These are phyloP conservation scores for Lavandula angustifolia DNA, from an alignment of 257 asterid species.

Conservation along the genomic window DNA sequence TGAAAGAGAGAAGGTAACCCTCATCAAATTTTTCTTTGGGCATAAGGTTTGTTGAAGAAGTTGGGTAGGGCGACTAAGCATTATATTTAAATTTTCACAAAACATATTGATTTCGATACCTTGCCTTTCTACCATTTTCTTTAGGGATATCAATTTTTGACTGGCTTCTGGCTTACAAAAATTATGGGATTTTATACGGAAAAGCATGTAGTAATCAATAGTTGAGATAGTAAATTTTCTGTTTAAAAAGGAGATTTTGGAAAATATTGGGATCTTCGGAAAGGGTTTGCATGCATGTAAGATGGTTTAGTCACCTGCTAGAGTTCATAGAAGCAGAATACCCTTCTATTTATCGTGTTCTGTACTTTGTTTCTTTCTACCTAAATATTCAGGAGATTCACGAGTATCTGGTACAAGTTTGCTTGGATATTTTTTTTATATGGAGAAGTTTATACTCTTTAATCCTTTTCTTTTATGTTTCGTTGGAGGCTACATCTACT, in stretches of 20 bases:
- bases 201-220: conserved; percentile 15
- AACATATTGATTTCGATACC: not conserved
- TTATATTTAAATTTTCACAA: too few relatives aligned
- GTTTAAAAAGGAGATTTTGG: conserved; percentile 7
- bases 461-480: not conserved
- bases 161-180: conserved; percentile 14
- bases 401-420: not conserved
- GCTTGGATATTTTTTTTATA: not conserved
- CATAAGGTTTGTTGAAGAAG: not conserved
- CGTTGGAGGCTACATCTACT: not conserved
- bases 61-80: too few relatives aligned
- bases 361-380: conserved; percentile 1
- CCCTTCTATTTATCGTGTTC: not conserved
- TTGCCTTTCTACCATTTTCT: conserved; percentile 13
- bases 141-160: conserved; percentile 14
- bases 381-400: conserved; percentile 5
- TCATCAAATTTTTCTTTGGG: not conserved
- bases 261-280: not conserved
- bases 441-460: not conserved
- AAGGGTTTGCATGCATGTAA: not conserved
- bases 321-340: not conserved
- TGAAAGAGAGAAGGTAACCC: conserved; percentile 92
- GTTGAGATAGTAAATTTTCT: conserved; percentile 8
- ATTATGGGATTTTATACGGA: not conserved
- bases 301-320: not conserved